Evolutionary conservation across 441 rosid genomes (phyloP), one percentile per base, ranked within the genome.

Genomic region (Populus tomentosa): DNA sequence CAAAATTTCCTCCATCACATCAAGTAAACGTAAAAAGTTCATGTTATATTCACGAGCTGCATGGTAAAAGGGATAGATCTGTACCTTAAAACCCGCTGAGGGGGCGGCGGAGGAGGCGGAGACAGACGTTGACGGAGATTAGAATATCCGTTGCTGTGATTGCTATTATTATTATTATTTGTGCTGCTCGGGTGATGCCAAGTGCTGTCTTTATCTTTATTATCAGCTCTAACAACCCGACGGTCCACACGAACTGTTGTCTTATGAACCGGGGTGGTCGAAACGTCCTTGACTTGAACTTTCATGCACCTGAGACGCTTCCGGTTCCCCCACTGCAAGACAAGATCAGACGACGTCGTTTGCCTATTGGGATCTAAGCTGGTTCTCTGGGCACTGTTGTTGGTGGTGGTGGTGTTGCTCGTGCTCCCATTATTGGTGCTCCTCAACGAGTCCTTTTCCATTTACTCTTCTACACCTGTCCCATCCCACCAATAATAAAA

Each of bases 281-380:
- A 75, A 53, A 84, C 86, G 82, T 86, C 94, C 71, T 80, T 90
- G 71, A 74, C 85, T 77, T 86, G 91, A 63, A 85, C 81, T 86
- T 90, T 90, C 94, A 87, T 90, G 75, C 92, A 90, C 86, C 92
- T 77, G 10, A 86, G 86, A 13, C 94, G 87, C 76, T 90, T 90
- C 84, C 94, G 86, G 73, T 81, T 88, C 30, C 94, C 94, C 94
- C 94, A 90, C 88, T 87, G 92, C 72, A 87, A 78, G 32, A 83
- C 84, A 32, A 90, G 85, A 78, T 90, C 90, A 20, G 93, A 69
- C 83, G 87, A 71, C 78, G 88, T 72, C 73, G 84, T 75, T 50
- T 79, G 83, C 69, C 83, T 77, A 42, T 28, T 65, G 5, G 84
- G 76, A 63, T 84, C 88, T 28, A 88, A 78, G 78, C 84, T 78